Percentiles rank a stretch among this genome's conserved stretches.
Conservation (phyloP, 2,329 filamentous ascomycete species). For the Penicillium hesseltinei region DNA sequence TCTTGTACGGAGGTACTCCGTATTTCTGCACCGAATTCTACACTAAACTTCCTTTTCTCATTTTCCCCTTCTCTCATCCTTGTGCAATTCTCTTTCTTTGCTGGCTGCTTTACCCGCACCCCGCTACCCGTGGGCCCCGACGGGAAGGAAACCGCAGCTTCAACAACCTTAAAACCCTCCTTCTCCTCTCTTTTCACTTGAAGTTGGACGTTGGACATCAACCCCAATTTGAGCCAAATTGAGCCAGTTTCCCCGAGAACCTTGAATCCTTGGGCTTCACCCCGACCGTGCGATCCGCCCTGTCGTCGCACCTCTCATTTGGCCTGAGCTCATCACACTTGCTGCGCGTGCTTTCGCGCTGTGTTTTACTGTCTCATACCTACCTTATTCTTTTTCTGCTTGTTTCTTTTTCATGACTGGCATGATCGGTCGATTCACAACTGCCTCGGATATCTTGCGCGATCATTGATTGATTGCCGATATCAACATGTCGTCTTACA, state of each 20-base stretch:
- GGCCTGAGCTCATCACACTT: neutral
- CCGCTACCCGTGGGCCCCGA: neutral
- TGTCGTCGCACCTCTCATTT: neutral
- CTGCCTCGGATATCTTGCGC: neutral
- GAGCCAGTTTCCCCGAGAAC: neutral
- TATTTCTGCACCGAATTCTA: constrained; percentile 2
- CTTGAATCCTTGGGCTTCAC: neutral
- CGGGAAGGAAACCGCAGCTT: neutral
- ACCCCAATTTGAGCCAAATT: no score
- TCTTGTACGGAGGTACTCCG: neutral
- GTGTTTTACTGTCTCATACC: neutral
- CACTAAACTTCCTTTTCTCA: neutral
- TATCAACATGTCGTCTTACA: constrained; percentile 4
- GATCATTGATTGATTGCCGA: constrained; percentile 1
- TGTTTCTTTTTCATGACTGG: neutral
- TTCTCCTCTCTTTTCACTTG: neutral
- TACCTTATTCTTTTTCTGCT: neutral
- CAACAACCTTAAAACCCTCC: neutral
- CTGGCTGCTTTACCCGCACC: neutral
- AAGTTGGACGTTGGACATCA: neutral
- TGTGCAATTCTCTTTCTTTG: neutral
- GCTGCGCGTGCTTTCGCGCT: neutral
- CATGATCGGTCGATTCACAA: neutral
- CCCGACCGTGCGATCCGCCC: neutral
- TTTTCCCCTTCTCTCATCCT: constrained; percentile 5